phyloP scores from a whole-genome alignment of 768 basidiomycete genomes.

The Kwoniella dejecticola region DNA sequence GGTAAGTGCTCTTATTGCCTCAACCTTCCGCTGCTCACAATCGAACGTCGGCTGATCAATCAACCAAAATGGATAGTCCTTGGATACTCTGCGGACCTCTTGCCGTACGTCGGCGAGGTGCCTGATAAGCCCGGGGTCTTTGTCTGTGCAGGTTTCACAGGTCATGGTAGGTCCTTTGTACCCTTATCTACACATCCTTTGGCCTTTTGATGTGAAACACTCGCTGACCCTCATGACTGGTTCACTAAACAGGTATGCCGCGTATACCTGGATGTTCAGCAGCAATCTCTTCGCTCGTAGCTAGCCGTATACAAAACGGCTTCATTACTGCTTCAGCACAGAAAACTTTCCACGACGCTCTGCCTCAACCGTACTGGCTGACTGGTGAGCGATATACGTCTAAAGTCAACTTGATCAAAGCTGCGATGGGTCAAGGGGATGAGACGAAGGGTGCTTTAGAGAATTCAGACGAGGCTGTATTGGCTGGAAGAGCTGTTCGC shows the following conservation, averaged over 20 bases:
- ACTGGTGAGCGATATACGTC: constrained; percentile 27
- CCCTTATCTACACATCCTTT: background rate
- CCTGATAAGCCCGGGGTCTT: constrained; percentile 35
- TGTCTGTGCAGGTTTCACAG: constrained; percentile 42
- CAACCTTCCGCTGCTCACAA: too few species aligned
- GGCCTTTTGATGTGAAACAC: background rate
- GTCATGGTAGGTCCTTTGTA: constrained; percentile 33
- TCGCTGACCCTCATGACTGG: background rate
- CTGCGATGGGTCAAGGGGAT: constrained; percentile 29
- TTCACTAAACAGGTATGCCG: constrained; percentile 32
- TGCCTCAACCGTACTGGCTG: constrained; percentile 37
- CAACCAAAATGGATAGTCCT: constrained; percentile 27
- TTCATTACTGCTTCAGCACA: constrained; percentile 12
- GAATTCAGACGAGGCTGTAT: constrained; percentile 22
- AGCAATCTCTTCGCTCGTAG: constrained; percentile 23
- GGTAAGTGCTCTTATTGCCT: too few species aligned
- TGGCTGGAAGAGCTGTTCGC: constrained; percentile 11
- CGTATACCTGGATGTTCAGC: constrained; percentile 37
- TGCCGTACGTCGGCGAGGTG: constrained; percentile 35
- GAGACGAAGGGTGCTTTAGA: constrained; percentile 7
- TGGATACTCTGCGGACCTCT: constrained; percentile 40
- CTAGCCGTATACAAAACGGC: constrained; percentile 2
- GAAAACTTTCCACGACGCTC: constrained; percentile 11
- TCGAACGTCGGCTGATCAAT: background rate
- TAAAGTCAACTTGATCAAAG: constrained; percentile 30